Conservation (phyloP, 1,284 basidiomycete species). For the Cryptococcus sp. region DNA sequence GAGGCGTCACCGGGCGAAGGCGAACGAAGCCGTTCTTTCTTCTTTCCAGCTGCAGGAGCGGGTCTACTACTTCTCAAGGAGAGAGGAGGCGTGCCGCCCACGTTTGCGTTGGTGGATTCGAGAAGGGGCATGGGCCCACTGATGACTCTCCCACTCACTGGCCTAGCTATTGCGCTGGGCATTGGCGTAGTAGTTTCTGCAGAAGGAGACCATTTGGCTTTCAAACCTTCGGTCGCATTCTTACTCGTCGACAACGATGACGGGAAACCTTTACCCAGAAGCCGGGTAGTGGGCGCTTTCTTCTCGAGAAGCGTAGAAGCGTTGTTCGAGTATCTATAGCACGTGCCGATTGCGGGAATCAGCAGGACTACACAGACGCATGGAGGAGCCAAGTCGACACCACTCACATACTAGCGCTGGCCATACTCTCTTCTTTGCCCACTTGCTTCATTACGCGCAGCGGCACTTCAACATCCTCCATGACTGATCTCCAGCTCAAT, state of each 20-base stretch:
- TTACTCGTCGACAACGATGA: not conserved
- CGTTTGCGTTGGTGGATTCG: too few relatives aligned
- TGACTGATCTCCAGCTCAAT: conserved; percentile 10
- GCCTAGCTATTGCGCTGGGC: too few relatives aligned
- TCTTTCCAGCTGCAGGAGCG: too few relatives aligned
- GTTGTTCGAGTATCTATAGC: conserved; percentile 20
- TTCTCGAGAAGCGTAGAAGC: conserved; percentile 14
- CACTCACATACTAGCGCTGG: conserved; percentile 20
- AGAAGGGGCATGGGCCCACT: too few relatives aligned
- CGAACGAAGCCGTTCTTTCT: not conserved
- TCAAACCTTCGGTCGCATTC: too few relatives aligned
- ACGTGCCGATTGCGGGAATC: too few relatives aligned
- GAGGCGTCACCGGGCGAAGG: not conserved
- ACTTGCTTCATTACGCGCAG: conserved; percentile 4
- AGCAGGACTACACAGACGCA: not conserved
- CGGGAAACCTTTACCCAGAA: conserved; percentile 5
- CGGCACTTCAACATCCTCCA: conserved; percentile 4
- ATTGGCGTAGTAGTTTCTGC: too few relatives aligned
- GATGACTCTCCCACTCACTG: too few relatives aligned
- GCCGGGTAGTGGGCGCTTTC: conserved; percentile 7
- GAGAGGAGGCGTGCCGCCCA: too few relatives aligned
- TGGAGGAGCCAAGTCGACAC: not conserved
- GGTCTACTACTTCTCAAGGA: too few relatives aligned
- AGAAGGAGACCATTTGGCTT: too few relatives aligned
- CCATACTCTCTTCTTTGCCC: conserved; percentile 19